These are phyloP conservation scores for Monosporascus sp. DNA, from an alignment of 2,329 filamentous ascomycete genomes.

Conservation along the genomic window DNA sequence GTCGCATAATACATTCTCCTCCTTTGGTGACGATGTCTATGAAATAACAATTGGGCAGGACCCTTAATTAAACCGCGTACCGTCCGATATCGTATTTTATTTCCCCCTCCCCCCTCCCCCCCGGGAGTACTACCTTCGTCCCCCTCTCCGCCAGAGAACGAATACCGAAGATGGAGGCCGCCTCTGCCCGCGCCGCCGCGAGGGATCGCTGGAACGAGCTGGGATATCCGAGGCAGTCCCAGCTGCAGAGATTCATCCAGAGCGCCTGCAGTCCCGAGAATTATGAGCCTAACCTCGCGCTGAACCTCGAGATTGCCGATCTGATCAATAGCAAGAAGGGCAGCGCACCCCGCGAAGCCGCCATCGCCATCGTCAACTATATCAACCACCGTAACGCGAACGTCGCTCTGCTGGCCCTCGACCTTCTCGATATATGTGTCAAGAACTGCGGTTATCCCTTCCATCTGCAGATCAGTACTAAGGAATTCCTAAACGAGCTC, in stretches of 20 bases:
- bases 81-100: not conserved
- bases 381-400: slow-evolving; percentile 97
- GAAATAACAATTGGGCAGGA: not conserved
- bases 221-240: slow-evolving; percentile 72
- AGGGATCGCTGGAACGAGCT: slow-evolving; percentile 88
- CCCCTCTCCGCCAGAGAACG: slow-evolving; percentile 5
- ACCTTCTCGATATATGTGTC: slow-evolving; percentile 95
- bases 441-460: slow-evolving; percentile 99
- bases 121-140: not conserved
- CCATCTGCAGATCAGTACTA: slow-evolving; percentile 96
- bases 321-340: slow-evolving; percentile 97
- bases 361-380: slow-evolving; percentile 85
- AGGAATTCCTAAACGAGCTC: slow-evolving; percentile 97
- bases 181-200: slow-evolving; percentile 89
- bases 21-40: not conserved
- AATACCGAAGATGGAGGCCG: slow-evolving; percentile 72
- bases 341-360: slow-evolving; percentile 88
- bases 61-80: not conserved
- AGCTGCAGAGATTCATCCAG: slow-evolving; percentile 91
- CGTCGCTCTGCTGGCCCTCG: slow-evolving; percentile 82
- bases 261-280: slow-evolving; percentile 96
- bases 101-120: not conserved
- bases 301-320: slow-evolving; percentile 95
- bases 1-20: not conserved
- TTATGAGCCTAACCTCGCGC: slow-evolving; percentile 93